Evolutionary conservation across 192 early-diverging fungal genomes (phyloP).

Genomic region (Helicostylum pulchrum): DNA sequence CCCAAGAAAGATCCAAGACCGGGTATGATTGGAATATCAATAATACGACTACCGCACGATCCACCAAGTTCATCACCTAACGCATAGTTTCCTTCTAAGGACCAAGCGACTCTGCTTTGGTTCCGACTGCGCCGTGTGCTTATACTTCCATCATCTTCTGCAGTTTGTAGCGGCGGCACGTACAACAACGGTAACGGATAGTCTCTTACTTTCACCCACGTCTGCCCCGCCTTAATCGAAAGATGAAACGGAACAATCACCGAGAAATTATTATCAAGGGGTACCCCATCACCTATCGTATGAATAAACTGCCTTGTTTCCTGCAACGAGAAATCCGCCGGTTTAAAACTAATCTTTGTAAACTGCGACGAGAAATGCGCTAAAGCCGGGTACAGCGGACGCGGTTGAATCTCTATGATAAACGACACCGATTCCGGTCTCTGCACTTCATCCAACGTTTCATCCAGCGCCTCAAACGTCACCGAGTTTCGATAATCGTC

Average conservation of each 20-base stretch:
- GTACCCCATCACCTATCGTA: conserved; percentile 33
- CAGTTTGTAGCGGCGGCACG: conserved; percentile 16
- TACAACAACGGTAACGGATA: conserved; percentile 37
- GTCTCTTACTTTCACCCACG: conserved; percentile 32
- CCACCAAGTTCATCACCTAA: conserved; percentile 38
- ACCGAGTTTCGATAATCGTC: background rate
- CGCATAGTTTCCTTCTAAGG: conserved; percentile 30
- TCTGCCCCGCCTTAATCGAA: conserved; percentile 27
- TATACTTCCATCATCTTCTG: background rate
- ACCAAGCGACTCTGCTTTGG: conserved; percentile 16
- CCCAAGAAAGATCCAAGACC: background rate
- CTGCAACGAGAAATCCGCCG: conserved; percentile 13
- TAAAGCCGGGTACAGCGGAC: conserved; percentile 19
- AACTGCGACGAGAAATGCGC: conserved; percentile 19
- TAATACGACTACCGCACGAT: conserved; percentile 10
- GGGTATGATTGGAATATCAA: conserved; percentile 9
- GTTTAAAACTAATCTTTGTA: conserved; percentile 4
- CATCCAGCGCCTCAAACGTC: background rate
- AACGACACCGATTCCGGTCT: background rate
- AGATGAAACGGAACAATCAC: conserved; percentile 35
- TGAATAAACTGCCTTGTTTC: conserved; percentile 27
- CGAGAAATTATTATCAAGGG: conserved; percentile 31
- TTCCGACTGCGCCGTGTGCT: background rate
- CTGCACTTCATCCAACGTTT: background rate
- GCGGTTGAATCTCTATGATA: conserved; percentile 1